Conservation (phyloP, 2,329 filamentous ascomycete species). For the Scleromitrula shiraiana region DNA sequence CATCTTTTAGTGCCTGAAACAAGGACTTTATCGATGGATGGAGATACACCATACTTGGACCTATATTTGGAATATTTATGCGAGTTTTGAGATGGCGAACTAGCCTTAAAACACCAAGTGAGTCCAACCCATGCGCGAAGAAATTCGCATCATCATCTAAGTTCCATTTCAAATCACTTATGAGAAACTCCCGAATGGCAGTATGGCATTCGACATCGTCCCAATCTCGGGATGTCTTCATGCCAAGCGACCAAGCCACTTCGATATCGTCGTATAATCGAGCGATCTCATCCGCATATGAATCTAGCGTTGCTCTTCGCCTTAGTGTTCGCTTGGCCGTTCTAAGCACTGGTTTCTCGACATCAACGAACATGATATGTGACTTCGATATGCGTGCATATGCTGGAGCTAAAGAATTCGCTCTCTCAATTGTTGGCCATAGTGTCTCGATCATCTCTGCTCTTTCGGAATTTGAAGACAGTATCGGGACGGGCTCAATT, state of each 20-base stretch:
- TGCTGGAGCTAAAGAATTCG: conserved; percentile 14
- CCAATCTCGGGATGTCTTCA: neutral
- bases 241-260: neutral
- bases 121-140: conserved; percentile 6
- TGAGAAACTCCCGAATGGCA: neutral
- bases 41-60: neutral
- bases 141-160: neutral
- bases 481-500: neutral
- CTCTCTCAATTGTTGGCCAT: conserved; percentile 13
- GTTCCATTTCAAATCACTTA: neutral
- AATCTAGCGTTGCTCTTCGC: neutral
- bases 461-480: conserved; percentile 25
- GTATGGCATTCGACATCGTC: neutral
- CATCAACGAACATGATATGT: conserved; percentile 10
- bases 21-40: neutral
- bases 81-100: neutral
- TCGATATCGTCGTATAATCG: conserved; percentile 8
- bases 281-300: conserved; percentile 25
- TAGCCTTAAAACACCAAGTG: neutral
- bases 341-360: conserved; percentile 11
- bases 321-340: conserved; percentile 13
- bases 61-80: neutral
- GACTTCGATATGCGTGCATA: conserved; percentile 13
- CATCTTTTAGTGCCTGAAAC: neutral
- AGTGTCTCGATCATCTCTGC: conserved; percentile 28